Percentiles rank a stretch among this genome's conserved stretches.
These are phyloP conservation scores for Stygiomarasmius scandens DNA, from an alignment of 1,284 basidiomycete genomes.

Conservation along the genomic window DNA sequence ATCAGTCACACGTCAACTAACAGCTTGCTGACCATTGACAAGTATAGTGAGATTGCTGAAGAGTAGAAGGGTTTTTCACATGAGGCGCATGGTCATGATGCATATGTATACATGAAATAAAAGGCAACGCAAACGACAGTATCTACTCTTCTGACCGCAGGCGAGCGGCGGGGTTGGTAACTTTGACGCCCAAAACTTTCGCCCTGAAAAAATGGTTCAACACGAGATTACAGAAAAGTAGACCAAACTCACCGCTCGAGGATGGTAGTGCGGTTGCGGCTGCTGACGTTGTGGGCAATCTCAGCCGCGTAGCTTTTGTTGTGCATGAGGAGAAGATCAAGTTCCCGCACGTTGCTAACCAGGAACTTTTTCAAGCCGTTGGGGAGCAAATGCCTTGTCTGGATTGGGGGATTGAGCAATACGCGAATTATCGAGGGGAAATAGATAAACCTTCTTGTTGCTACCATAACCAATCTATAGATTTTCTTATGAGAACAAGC, in stretches of 20 bases:
- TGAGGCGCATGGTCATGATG: constrained; percentile 24
- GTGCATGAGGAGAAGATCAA: constrained; percentile 97
- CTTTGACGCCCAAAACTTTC: constrained; percentile 88
- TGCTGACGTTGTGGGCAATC: constrained; percentile 97
- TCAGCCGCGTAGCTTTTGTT: constrained; percentile 96
- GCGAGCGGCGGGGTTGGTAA: constrained; percentile 94
- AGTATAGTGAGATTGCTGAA: background rate
- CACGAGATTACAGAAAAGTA: background rate
- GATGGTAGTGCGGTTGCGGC: constrained; percentile 94
- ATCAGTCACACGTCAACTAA: background rate
- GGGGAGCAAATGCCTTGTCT: constrained; percentile 92
- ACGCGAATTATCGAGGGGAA: constrained; percentile 22
- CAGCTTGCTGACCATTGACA: background rate
- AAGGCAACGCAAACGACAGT: constrained; percentile 27
- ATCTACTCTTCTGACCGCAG: constrained; percentile 95
- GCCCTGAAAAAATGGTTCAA: no score
- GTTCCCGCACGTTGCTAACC: constrained; percentile 88
- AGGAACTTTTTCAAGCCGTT: constrained; percentile 94
- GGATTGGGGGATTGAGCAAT: constrained; percentile 22
- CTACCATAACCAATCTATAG: constrained; percentile 80
- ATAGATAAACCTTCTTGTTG: constrained; percentile 68
- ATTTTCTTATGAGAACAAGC: constrained; percentile 7
- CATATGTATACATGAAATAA: constrained; percentile 39
- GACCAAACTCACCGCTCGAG: constrained; percentile 72
- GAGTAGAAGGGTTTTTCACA: constrained; percentile 1